Conservation (phyloP, 202 grass and related monocot species). For the Zoysia matrella region DNA sequence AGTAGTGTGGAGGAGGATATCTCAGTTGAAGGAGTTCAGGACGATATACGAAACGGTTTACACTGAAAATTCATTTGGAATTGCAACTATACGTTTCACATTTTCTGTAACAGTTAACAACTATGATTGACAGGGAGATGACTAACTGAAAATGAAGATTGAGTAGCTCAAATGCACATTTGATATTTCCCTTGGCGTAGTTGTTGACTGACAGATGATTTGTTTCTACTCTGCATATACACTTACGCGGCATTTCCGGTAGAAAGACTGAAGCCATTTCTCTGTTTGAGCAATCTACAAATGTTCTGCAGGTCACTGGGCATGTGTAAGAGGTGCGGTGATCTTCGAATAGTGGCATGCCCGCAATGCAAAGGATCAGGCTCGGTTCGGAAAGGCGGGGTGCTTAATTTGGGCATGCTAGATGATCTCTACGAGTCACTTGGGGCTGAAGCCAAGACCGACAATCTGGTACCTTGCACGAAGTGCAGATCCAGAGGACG, state of each 20-base stretch:
- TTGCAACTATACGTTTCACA: background rate
- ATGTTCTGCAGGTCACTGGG: constrained; percentile 66
- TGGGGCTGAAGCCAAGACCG: constrained; percentile 53
- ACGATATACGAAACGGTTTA: no score
- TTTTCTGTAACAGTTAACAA: background rate
- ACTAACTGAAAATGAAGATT: background rate
- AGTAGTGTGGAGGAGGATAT: background rate
- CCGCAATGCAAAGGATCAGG: constrained; percentile 74
- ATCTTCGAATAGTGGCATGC: constrained; percentile 80
- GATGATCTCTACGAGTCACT: constrained; percentile 84
- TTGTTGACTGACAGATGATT: background rate
- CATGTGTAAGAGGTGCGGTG: constrained; percentile 82
- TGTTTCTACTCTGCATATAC: background rate
- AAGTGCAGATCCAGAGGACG: constrained; percentile 77
- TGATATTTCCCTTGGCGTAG: background rate
- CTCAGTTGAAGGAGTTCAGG: background rate
- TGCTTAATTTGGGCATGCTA: constrained; percentile 55
- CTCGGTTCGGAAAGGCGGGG: constrained; percentile 61
- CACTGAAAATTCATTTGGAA: background rate
- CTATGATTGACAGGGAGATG: background rate
- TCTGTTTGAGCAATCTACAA: background rate
- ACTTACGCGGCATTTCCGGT: background rate
- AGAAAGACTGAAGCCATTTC: background rate
- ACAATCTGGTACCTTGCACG: constrained; percentile 51
- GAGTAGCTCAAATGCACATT: background rate